A percentile compares a stretch with the other conserved stretches of the same genome.
These are phyloP conservation scores for Kodamaea kaohsiungensis DNA, from an alignment of 805 yeast species.

Conservation along the genomic window DNA sequence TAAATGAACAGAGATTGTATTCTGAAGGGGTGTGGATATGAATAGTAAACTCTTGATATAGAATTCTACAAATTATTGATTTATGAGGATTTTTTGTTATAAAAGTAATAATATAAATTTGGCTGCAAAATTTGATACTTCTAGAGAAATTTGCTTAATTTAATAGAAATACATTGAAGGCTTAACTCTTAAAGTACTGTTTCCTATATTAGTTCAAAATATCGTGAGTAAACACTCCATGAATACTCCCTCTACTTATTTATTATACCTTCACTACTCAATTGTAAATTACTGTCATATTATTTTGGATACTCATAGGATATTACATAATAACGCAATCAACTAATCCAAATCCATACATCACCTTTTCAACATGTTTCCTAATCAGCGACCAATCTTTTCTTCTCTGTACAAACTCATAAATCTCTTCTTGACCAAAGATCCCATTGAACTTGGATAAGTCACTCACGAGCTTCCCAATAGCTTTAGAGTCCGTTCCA, in stretches of 20 bases:
- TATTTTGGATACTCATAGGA: background rate
- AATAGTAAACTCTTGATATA: too few relatives aligned
- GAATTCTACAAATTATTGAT: too few relatives aligned
- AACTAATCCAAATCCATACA: conserved; percentile 84
- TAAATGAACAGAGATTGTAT: too few relatives aligned
- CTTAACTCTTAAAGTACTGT: too few relatives aligned
- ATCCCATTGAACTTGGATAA: conserved; percentile 84
- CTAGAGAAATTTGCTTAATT: background rate
- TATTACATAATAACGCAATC: conserved; percentile 64
- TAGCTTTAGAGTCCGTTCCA: conserved; percentile 72
- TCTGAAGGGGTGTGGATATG: too few relatives aligned
- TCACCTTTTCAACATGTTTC: conserved; percentile 85
- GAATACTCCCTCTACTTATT: too few relatives aligned
- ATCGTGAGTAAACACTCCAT: too few relatives aligned
- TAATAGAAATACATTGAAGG: background rate
- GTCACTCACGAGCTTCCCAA: conserved; percentile 83
- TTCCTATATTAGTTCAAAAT: too few relatives aligned
- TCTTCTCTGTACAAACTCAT: conserved; percentile 84
- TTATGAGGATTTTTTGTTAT: too few relatives aligned
- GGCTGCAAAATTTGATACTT: background rate
- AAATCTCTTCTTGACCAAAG: conserved; percentile 90
- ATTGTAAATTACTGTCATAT: background rate
- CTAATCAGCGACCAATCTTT: conserved; percentile 82
- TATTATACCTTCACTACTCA: too few relatives aligned
- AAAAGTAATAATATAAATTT: too few relatives aligned